These are phyloP conservation scores for Botrytis elliptica DNA, from an alignment of 2,329 filamentous ascomycete genomes.

Conservation along the genomic window DNA sequence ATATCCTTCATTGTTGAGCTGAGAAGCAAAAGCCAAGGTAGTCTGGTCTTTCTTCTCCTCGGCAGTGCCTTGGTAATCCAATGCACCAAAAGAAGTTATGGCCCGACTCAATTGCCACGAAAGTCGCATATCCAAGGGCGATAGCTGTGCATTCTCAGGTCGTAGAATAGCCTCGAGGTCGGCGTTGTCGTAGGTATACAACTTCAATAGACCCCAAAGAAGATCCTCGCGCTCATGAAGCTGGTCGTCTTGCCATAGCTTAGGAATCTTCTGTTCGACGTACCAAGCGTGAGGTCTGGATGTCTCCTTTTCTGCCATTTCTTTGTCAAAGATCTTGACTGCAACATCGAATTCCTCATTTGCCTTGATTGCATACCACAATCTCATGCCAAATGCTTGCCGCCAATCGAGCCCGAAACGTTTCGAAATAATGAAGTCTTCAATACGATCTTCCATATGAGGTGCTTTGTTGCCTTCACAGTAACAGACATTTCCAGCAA, in stretches of 20 bases:
- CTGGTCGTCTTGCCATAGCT: slow-evolving; percentile 60
- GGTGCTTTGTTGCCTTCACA: slow-evolving; percentile 75
- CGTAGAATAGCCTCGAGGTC: slow-evolving; percentile 69
- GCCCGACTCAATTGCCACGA: slow-evolving; percentile 82
- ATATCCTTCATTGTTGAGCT: slow-evolving; percentile 62
- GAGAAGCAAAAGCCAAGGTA: slow-evolving; percentile 63
- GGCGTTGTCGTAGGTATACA: slow-evolving; percentile 65
- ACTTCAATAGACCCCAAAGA: slow-evolving; percentile 81
- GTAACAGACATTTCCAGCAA: slow-evolving; percentile 82
- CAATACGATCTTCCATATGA: slow-evolving; percentile 70
- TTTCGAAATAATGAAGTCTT: slow-evolving; percentile 77
- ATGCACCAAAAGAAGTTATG: slow-evolving; percentile 51
- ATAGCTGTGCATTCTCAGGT: slow-evolving; percentile 73
- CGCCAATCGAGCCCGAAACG: slow-evolving; percentile 89
- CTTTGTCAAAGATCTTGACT: slow-evolving; percentile 69
- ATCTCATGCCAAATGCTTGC: slow-evolving; percentile 83
- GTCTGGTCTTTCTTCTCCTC: slow-evolving; percentile 62
- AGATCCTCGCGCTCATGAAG: slow-evolving; percentile 67
- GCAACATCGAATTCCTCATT: slow-evolving; percentile 70
- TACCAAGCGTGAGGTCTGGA: slow-evolving; percentile 73
- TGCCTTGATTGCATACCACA: slow-evolving; percentile 79
- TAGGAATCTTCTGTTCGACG: slow-evolving; percentile 55
- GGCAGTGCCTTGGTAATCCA: slow-evolving; percentile 54
- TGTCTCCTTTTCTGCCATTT: slow-evolving; percentile 68
- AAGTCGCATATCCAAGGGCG: slow-evolving; percentile 71